These are phyloP conservation scores for Amanita subjunquillea DNA, from an alignment of 768 basidiomycete genomes.

Conservation along the genomic window DNA sequence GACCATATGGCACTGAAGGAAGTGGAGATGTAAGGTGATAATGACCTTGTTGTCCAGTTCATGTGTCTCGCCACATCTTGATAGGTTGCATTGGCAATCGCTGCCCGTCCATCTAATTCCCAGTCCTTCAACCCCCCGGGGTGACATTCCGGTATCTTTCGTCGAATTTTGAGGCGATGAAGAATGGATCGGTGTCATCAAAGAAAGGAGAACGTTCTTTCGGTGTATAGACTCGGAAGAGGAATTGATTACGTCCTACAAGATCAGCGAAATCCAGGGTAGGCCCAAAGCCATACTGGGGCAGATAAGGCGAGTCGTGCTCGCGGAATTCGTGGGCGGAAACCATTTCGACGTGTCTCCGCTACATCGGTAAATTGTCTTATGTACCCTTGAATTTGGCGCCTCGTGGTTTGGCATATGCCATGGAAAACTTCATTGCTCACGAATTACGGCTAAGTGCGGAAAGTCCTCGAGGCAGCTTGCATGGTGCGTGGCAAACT, in stretches of 20 bases:
- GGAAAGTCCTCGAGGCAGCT: constrained; percentile 3
- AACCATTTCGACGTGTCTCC: constrained; percentile 16
- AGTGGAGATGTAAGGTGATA: constrained; percentile 62
- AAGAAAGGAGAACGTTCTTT: constrained; percentile 44
- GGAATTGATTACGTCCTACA: constrained; percentile 55
- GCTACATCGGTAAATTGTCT: background rate
- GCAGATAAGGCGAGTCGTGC: constrained; percentile 27
- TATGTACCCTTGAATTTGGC: background rate
- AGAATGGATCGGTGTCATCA: constrained; percentile 50
- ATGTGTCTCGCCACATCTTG: constrained; percentile 58
- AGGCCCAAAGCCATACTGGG: constrained; percentile 65
- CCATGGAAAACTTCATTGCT: background rate
- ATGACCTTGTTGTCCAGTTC: constrained; percentile 68
- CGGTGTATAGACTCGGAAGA: constrained; percentile 76
- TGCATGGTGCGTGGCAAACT: constrained; percentile 2
- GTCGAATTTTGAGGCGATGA: constrained; percentile 59
- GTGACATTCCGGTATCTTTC: constrained; percentile 27
- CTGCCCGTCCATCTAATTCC: constrained; percentile 5
- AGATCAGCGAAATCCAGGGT: constrained; percentile 54
- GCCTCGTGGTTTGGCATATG: constrained; percentile 19
- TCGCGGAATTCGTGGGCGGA: constrained; percentile 14
- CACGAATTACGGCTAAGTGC: background rate
- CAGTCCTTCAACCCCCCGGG: constrained; percentile 18
- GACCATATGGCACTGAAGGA: constrained; percentile 81
- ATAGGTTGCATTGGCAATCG: constrained; percentile 32